phyloP scores from a whole-genome alignment of 2,329 filamentous ascomycete species.

The Alternaria brassicae region DNA sequence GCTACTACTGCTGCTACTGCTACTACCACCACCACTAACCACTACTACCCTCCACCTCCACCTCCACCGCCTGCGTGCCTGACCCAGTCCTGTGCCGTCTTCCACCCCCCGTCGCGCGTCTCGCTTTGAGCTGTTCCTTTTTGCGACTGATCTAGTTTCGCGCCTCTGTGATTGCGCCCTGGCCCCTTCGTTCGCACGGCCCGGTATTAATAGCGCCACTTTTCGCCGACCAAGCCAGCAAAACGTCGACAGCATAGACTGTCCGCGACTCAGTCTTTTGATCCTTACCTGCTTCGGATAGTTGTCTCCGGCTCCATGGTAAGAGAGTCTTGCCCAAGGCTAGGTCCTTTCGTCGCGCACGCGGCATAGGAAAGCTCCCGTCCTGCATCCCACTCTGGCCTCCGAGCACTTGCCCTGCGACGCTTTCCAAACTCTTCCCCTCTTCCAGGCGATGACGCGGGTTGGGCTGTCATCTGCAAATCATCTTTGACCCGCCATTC shows the following conservation, averaged over 20 bases:
- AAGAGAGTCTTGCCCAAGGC: constrained; percentile 40
- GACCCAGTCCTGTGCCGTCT: constrained; percentile 13
- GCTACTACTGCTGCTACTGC: background rate
- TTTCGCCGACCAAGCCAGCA: constrained; percentile 35
- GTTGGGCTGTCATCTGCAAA: constrained; percentile 38
- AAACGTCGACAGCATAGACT: constrained; percentile 46
- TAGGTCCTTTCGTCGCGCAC: constrained; percentile 39
- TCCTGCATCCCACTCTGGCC: constrained; percentile 40
- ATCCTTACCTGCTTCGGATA: constrained; percentile 46
- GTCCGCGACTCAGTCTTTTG: constrained; percentile 35
- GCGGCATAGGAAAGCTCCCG: constrained; percentile 43
- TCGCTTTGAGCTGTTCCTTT: constrained; percentile 16
- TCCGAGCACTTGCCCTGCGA: constrained; percentile 43
- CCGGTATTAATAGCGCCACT: constrained; percentile 38
- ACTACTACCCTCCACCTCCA: background rate
- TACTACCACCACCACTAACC: no score
- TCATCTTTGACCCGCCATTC: constrained; percentile 35
- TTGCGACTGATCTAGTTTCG: constrained; percentile 26
- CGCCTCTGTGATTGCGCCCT: constrained; percentile 31
- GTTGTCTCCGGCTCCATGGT: constrained; percentile 49
- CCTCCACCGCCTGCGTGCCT: constrained; percentile 6
- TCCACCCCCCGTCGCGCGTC: constrained; percentile 16
- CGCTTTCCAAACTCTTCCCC: constrained; percentile 46
- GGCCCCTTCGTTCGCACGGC: constrained; percentile 39
- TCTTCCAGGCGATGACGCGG: constrained; percentile 47